Conservation (phyloP, 2,329 filamentous ascomycete genomes). For the Colletotrichum brevisporum region DNA sequence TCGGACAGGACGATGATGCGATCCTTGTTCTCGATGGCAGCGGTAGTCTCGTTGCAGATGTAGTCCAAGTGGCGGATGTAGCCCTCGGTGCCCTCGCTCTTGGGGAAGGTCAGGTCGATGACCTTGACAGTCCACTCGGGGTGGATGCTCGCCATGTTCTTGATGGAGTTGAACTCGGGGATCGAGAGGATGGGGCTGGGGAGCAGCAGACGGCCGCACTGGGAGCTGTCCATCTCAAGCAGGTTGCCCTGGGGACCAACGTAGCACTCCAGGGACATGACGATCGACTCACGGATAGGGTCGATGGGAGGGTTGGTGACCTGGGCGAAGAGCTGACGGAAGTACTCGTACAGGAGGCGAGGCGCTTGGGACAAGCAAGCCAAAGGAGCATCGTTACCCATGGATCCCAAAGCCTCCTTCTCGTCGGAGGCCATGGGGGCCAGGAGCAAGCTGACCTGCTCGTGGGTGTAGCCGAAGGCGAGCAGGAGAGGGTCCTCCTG, state of each 20-base stretch:
- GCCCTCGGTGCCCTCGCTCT: slow-evolving; percentile 83
- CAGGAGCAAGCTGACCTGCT: slow-evolving; percentile 92
- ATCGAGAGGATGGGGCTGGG: slow-evolving; percentile 92
- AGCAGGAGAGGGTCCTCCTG: slow-evolving; percentile 88
- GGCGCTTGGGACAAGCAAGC: slow-evolving; percentile 93
- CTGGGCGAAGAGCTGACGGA: slow-evolving; percentile 97
- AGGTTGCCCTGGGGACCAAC: slow-evolving; percentile 96
- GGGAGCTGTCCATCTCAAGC: slow-evolving; percentile 90
- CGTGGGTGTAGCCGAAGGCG: slow-evolving; percentile 94
- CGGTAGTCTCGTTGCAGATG: slow-evolving; percentile 88
- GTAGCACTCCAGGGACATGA: slow-evolving; percentile 98
- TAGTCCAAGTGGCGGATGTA: slow-evolving; percentile 90
- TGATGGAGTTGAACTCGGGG: slow-evolving; percentile 90
- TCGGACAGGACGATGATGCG: slow-evolving; percentile 92
- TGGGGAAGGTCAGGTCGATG: slow-evolving; percentile 95
- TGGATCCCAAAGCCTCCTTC: slow-evolving; percentile 96
- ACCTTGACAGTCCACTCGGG: slow-evolving; percentile 88
- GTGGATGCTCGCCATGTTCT: slow-evolving; percentile 80
- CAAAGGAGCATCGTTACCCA: slow-evolving; percentile 96
- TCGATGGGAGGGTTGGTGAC: slow-evolving; percentile 99
- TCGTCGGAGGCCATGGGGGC: slow-evolving; percentile 98
- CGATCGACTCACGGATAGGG: slow-evolving; percentile 95
- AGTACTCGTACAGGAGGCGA: slow-evolving; percentile 93
- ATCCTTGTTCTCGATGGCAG: slow-evolving; percentile 86
- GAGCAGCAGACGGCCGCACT: slow-evolving; percentile 88